phyloP scores from a whole-genome alignment of 2,329 filamentous ascomycete genomes.

The Didymella pinodella region DNA sequence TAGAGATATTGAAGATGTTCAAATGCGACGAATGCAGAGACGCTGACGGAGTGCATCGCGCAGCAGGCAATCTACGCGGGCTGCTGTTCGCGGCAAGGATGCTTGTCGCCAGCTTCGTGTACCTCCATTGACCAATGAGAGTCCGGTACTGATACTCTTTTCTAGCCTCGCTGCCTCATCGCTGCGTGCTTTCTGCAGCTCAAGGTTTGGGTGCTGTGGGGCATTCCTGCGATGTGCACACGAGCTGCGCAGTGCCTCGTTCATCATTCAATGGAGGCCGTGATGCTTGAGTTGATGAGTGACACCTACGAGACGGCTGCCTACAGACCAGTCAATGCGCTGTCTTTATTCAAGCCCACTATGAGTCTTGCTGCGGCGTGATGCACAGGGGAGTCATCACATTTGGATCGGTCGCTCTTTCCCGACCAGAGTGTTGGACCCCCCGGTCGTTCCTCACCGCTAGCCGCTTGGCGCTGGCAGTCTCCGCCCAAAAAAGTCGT shows the following conservation, averaged over 20 bases:
- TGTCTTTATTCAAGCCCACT: slow-evolving; percentile 18
- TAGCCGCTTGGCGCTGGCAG: slow-evolving; percentile 33
- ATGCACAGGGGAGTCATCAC: slow-evolving; percentile 35
- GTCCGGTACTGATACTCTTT: slow-evolving; percentile 28
- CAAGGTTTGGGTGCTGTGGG: slow-evolving; percentile 43
- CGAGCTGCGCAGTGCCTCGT: slow-evolving; percentile 29
- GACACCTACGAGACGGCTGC: slow-evolving; percentile 2
- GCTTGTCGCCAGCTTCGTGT: slow-evolving; percentile 31
- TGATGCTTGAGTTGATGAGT: slow-evolving; percentile 15
- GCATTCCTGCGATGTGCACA: slow-evolving; percentile 37
- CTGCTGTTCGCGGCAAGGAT: slow-evolving; percentile 39
- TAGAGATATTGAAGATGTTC: slow-evolving; percentile 26
- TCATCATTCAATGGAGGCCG: slow-evolving; percentile 5
- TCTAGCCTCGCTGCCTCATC: slow-evolving; percentile 44
- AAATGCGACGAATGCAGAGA: slow-evolving; percentile 29
- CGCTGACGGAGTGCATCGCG: slow-evolving; percentile 18
- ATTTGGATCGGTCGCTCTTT: slow-evolving; percentile 18
- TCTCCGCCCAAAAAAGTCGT: slow-evolving; percentile 34
- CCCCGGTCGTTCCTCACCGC: slow-evolving; percentile 29
- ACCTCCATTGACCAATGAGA: slow-evolving; percentile 40
- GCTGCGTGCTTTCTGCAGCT: slow-evolving; percentile 37
- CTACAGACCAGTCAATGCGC: slow-evolving; percentile 10
- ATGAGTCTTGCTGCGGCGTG: slow-evolving; percentile 25
- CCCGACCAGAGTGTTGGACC: slow-evolving; percentile 23
- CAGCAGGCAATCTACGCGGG: slow-evolving; percentile 32